Evolutionary conservation across 345 rosid genomes (phyloP), one percentile per base, ranked within the genome.

Genomic region (Geranium rotundifolium): DNA sequence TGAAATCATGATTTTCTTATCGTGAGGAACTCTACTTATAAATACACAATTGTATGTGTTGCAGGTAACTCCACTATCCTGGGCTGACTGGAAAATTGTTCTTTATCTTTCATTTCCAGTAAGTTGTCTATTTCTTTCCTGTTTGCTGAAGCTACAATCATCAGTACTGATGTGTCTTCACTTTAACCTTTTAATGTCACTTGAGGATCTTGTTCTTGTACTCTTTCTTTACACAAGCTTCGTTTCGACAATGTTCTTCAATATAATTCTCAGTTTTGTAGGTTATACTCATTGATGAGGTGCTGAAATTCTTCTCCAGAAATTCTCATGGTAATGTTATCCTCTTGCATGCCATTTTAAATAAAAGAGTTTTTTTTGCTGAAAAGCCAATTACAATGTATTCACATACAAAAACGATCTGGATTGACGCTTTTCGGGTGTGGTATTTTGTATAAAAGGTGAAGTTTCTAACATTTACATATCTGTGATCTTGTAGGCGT

Each of bases 51-150:
- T 61, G 59, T 62, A 69, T 73, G 56, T 39, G 41, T 41, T 65
- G 73, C 82, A 93, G 99, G 97, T 93, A 60, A 90, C 95, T 12
- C 96, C 96, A 5, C 74, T 93, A 66, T 93, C 99, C 61, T 93
- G 89, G 99, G 81, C 75, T 23, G 97, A 93, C 63, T 93, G 99
- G 96, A 84, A 76, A 4, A 81, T 79, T 13, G 80, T 93, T 74
- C 68, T 90, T 19, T 90, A 88, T 80, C 97, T 93, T 76, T 93
- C 99, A 18, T 90, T 93, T 77, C 99, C 97, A 37, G 99, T 93
- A 81, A 34, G 96, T 67, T n/a, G 30, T 65, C 62, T 1, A 29
- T 23, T 16, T 15, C 17, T 56, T 6, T 29, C 16, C 10, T 19
- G 20, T 5, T 37, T 19, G n/a, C 54, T 17, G 39, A 18, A 31